Evolutionary conservation across 257 asterid genomes (phyloP).

Genomic region (Rubia yunnanensis): DNA sequence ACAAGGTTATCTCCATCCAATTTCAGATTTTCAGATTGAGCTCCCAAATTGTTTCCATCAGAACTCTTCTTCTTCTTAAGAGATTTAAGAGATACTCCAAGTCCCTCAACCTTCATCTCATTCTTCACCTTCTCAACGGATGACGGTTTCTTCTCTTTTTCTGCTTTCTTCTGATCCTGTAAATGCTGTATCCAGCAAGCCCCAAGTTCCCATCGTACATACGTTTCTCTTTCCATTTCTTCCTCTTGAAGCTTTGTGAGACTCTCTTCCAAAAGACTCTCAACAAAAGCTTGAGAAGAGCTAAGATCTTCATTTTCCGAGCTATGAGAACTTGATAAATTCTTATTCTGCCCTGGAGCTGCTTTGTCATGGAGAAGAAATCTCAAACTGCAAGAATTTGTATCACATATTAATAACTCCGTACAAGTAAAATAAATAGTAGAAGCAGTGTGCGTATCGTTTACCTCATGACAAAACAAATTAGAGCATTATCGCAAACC

Average conservation of each 20-base stretch:
- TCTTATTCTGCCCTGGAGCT: constrained; percentile 39
- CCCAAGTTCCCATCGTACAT: constrained; percentile 96
- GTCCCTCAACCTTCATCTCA: constrained; percentile 95
- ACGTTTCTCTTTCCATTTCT: constrained; percentile 47
- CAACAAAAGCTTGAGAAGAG: constrained; percentile 56
- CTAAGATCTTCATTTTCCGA: constrained; percentile 43
- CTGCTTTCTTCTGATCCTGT: constrained; percentile 89
- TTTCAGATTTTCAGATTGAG: constrained; percentile 32
- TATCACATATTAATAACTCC: constrained; percentile 15
- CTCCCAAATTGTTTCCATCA: constrained; percentile 36
- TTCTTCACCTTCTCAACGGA: constrained; percentile 56
- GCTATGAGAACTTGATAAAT: constrained; percentile 28
- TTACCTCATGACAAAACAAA: background rate
- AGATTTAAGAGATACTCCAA: constrained; percentile 83
- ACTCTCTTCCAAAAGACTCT: constrained; percentile 72
- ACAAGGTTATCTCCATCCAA: constrained; percentile 31
- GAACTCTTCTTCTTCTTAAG: constrained; percentile 66
- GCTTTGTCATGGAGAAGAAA: constrained; percentile 66
- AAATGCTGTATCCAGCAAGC: constrained; percentile 99
- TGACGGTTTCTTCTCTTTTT: constrained; percentile 71
- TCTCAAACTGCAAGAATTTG: constrained; percentile 65
- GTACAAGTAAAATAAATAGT: constrained; percentile 1
- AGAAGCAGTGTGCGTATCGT: constrained; percentile 3
- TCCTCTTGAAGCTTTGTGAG: constrained; percentile 71
- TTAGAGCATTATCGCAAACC: background rate